Evolutionary conservation across 768 basidiomycete species (phyloP).

Genomic region (Sporobolomyces phaffii): DNA sequence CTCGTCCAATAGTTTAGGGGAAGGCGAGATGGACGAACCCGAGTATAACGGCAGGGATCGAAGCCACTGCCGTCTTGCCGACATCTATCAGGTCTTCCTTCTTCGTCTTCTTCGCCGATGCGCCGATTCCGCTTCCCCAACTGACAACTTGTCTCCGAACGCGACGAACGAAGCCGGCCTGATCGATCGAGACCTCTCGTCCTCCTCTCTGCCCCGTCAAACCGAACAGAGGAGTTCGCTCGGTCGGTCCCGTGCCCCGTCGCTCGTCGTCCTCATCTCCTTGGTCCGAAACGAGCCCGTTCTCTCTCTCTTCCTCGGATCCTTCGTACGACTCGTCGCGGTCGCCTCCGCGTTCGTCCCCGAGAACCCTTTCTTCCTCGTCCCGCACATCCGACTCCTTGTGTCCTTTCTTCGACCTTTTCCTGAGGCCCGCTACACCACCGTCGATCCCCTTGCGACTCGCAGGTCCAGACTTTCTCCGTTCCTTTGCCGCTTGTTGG

Average conservation of each 20-base stretch:
- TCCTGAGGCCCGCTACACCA: neutral
- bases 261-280: too few relatives aligned
- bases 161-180: neutral
- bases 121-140: neutral
- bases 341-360: constrained; percentile 1
- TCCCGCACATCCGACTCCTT: neutral
- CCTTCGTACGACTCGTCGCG: neutral
- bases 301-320: neutral
- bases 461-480: neutral
- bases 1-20: too few relatives aligned
- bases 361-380: neutral
- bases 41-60: constrained; percentile 35
- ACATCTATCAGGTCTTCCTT: constrained; percentile 16
- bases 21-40: constrained; percentile 11
- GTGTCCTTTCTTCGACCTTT: neutral
- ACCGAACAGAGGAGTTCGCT: constrained; percentile 31
- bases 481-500: neutral
- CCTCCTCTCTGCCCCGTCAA: neutral
- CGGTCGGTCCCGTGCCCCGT: too few relatives aligned
- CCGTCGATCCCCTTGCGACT: too few relatives aligned
- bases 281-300: neutral
- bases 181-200: neutral
- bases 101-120: constrained; percentile 2
- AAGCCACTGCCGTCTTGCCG: constrained; percentile 1
- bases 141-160: neutral